These are phyloP conservation scores for Raphanus raphanistrum DNA, from an alignment of 345 rosid species.

Conservation along the genomic window DNA sequence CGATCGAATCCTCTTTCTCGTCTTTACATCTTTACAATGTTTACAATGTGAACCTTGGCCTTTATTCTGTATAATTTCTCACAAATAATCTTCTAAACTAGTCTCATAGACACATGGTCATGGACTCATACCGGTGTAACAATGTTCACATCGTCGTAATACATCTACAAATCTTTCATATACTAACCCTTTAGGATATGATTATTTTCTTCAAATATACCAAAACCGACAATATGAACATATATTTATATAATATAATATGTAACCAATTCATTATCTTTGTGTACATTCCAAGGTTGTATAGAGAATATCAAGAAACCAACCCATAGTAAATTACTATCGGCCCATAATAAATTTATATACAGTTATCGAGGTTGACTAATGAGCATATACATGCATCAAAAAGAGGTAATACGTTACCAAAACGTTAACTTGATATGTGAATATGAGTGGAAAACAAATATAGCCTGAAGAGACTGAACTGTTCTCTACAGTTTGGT, in stretches of 20 bases:
- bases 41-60: background rate
- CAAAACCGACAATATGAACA: background rate
- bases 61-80: background rate
- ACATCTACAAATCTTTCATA: background rate
- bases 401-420: background rate
- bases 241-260: background rate
- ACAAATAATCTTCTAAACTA: background rate
- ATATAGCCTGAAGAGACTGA: constrained; percentile 16
- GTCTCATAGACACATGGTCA: background rate
- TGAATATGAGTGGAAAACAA: constrained; percentile 17
- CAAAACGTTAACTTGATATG: background rate
- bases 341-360: background rate
- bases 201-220: background rate
- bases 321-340: background rate
- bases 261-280: background rate
- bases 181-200: background rate
- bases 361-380: background rate
- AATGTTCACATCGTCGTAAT: constrained; percentile 11
- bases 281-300: background rate
- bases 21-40: too few relatives aligned
- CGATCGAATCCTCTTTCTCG: too few relatives aligned
- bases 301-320: background rate
- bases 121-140: constrained; percentile 11
- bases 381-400: background rate
- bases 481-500: background rate